phyloP scores from a whole-genome alignment of 176 grass and related monocot species.

The Oryza longistaminata region DNA sequence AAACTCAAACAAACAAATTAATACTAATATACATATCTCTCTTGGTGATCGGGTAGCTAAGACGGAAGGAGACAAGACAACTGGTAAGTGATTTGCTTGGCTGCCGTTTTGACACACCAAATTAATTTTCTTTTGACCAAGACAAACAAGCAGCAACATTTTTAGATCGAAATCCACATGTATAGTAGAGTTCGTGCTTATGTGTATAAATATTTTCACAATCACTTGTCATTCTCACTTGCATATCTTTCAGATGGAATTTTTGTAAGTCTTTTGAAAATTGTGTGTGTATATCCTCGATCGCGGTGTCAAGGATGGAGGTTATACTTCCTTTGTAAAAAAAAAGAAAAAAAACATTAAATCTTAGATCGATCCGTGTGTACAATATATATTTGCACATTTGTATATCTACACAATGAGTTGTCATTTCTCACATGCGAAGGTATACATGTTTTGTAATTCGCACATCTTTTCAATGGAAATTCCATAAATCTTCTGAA shows the following conservation, averaged over 20 bases:
- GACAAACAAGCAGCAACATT: background rate
- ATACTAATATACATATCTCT: background rate
- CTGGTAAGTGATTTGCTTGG: background rate
- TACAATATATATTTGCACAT: too few species aligned
- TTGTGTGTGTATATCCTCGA: background rate
- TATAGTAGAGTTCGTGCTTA: too few species aligned
- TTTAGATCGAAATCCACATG: too few species aligned
- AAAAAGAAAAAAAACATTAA: too few species aligned
- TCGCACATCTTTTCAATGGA: background rate
- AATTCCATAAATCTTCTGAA: background rate
- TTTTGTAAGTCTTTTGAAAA: background rate
- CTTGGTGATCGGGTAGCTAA: background rate
- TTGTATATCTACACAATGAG: too few species aligned
- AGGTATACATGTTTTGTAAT: background rate
- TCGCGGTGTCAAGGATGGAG: too few species aligned
- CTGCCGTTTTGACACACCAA: constrained; percentile 16
- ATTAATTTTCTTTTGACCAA: constrained; percentile 28
- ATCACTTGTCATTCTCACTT: too few species aligned
- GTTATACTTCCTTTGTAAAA: too few species aligned
- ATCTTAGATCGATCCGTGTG: too few species aligned
- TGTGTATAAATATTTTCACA: too few species aligned
- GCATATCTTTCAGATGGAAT: too few species aligned
- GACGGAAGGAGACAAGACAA: background rate
- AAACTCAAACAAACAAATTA: constrained; percentile 21
- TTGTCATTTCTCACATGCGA: too few species aligned